Evolutionary conservation across 805 yeast genomes (phyloP), one percentile per base, ranked within the genome.

Genomic region (Saccharomycopsis guyanensis): DNA sequence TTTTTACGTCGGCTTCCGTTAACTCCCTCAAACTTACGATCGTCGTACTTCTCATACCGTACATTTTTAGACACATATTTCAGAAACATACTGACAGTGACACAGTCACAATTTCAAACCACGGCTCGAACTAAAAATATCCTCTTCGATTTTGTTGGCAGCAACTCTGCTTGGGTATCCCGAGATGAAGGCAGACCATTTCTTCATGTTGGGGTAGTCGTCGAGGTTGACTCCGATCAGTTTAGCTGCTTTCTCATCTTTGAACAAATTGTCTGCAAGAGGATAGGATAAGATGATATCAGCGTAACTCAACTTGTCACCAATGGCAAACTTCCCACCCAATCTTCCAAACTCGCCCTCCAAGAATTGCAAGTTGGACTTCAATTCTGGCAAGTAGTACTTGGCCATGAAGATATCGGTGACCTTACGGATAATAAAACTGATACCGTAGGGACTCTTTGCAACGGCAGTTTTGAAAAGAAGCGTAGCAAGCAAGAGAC

Each of bases 271-370:
- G 20, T 33, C 37, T 6, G 37, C 37, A 6, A 33, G 7, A 10
- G 18, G 80, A 61, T 70, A 78, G 0, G 66, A 58, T 53, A 78
- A 60, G 44, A 78, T 68, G 45, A 82, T 70, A 52, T 77, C 82
- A 5, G 81, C 82, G 3, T 64, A 80, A 15, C 76, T 66, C 15
- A 76, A 58, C 51, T 66, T 66, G 32, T 67, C 64, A 10, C 72
- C 78, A 15, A 33, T 18, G 16, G 75, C 79, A 54, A 76, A 71
- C 55, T 58, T 75, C 2, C 59, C 61, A 16, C 62, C 60, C 16
- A 63, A 60, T 6, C 61, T 62, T 40, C 56, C 54, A 35, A 77
- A 59, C 43, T 55, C 59, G 6, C 53, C 53, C 43, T 78, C 78
- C 42, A 78, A 57, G 50, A 59, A 68, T 5, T 59, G 59, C 52